Percentiles rank a stretch among this genome's conserved stretches.
phyloP scores from a whole-genome alignment of 108 stramenopile species.

The Skeletonema grethae region DNA sequence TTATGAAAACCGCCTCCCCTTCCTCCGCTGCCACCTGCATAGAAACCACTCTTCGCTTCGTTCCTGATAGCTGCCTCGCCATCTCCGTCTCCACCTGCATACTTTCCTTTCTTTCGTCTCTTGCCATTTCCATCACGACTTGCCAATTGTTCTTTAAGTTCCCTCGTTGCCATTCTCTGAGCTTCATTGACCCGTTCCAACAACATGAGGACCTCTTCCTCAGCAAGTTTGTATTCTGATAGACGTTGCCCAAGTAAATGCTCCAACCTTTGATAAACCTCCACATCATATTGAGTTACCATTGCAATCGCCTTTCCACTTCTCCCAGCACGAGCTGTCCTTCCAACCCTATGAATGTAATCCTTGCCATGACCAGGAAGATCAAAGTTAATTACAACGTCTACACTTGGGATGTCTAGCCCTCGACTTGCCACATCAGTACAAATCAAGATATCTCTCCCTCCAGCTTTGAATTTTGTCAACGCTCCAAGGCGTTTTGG shows the following conservation, averaged over 20 bases:
- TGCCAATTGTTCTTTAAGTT: constrained; percentile 87
- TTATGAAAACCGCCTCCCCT: constrained; percentile 54
- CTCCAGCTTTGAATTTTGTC: constrained; percentile 91
- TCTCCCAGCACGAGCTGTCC: constrained; percentile 96
- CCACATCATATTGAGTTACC: constrained; percentile 99
- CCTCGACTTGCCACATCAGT: constrained; percentile 99
- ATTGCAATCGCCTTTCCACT: constrained; percentile 96
- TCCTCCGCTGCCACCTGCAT: constrained; percentile 67
- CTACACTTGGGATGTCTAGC: constrained; percentile 94
- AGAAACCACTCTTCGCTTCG: constrained; percentile 68
- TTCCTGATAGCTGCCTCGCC: constrained; percentile 54
- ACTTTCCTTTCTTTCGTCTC: constrained; percentile 42
- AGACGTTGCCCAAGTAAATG: constrained; percentile 86
- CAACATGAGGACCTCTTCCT: constrained; percentile 92
- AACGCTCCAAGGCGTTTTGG: constrained; percentile 97
- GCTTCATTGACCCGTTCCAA: constrained; percentile 97
- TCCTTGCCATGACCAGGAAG: constrained; percentile 96
- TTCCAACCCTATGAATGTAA: constrained; percentile 98
- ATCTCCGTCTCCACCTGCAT: constrained; percentile 58
- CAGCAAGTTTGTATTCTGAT: constrained; percentile 79
- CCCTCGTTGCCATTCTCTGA: constrained; percentile 88
- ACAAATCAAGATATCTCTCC: constrained; percentile 87
- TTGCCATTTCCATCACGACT: constrained; percentile 48
- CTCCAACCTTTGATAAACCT: constrained; percentile 97
- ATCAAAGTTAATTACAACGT: constrained; percentile 97